phyloP scores from a whole-genome alignment of 2,329 filamentous ascomycete genomes.

The Hypoxylon sp. region DNA sequence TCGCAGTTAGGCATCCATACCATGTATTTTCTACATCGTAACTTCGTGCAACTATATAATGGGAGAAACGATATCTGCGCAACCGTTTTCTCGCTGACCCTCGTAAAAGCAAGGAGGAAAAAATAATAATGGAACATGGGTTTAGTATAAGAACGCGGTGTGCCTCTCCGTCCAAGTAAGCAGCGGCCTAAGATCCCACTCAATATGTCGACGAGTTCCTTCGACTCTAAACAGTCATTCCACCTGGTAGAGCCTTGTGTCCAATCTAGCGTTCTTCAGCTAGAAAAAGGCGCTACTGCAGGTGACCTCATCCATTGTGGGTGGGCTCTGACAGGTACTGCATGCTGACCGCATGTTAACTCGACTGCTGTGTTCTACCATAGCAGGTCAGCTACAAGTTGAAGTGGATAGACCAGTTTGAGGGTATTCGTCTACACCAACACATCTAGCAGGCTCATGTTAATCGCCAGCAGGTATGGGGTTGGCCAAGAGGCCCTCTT shows the following conservation, averaged over 20 bases:
- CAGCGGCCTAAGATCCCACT: constrained; percentile 1
- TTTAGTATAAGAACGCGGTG: constrained; percentile 2
- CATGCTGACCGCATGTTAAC: background rate
- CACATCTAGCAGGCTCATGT: background rate
- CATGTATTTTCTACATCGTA: background rate
- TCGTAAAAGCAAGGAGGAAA: background rate
- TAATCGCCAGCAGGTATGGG: background rate
- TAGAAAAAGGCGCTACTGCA: constrained; percentile 12
- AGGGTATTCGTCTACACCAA: background rate
- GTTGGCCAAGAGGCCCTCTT: background rate
- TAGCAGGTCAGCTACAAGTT: background rate
- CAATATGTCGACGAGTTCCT: constrained; percentile 3
- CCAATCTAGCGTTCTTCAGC: constrained; percentile 5
- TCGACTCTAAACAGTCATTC: background rate
- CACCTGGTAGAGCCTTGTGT: background rate
- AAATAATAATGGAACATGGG: background rate
- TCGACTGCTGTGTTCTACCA: background rate
- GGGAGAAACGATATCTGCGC: background rate
- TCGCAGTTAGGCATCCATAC: background rate
- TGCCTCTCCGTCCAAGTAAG: constrained; percentile 4
- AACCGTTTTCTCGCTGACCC: background rate
- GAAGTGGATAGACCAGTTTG: background rate
- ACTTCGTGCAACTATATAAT: background rate
- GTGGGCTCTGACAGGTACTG: constrained; percentile 11
- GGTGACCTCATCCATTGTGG: constrained; percentile 20